A percentile compares a stretch with the other conserved stretches of the same genome.
These are phyloP conservation scores for Venturia oleaginea DNA, from an alignment of 2,329 filamentous ascomycete species.

Conservation along the genomic window DNA sequence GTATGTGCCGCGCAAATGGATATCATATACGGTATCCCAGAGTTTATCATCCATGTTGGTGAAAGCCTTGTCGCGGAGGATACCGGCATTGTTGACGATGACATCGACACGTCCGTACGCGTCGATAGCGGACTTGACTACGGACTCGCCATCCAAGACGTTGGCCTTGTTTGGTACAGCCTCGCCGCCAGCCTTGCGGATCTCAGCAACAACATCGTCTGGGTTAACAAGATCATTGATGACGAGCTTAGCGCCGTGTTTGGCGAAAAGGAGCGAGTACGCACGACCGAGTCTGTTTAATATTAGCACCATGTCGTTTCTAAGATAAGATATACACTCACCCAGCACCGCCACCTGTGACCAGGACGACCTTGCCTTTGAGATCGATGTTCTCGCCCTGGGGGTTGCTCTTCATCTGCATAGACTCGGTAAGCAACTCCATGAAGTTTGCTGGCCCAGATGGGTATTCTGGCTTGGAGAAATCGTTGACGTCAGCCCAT, in stretches of 20 bases:
- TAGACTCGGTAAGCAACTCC: constrained; percentile 70
- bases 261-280: constrained; percentile 81
- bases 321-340: constrained; percentile 27
- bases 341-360: constrained; percentile 82
- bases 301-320: background rate
- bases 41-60: constrained; percentile 84
- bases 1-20: constrained; percentile 84
- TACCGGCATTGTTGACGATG: constrained; percentile 87
- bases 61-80: constrained; percentile 89
- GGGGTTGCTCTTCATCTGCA: constrained; percentile 65
- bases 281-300: constrained; percentile 63
- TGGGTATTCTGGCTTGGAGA: constrained; percentile 74
- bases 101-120: constrained; percentile 83
- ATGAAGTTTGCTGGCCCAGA: constrained; percentile 82
- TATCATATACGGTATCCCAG: constrained; percentile 78
- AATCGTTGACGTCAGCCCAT: constrained; percentile 77
- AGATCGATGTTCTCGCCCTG: constrained; percentile 69
- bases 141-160: constrained; percentile 75
- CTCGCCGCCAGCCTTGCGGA: constrained; percentile 73
- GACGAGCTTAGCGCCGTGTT: constrained; percentile 69
- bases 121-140: constrained; percentile 82
- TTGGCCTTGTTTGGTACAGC: constrained; percentile 82
- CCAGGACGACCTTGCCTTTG: constrained; percentile 72
- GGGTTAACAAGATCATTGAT: constrained; percentile 72
- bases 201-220: constrained; percentile 79